Base-by-base conservation (phyloP, 1,139 yeast genomes). In the Diutina mesorugosa region DNA sequence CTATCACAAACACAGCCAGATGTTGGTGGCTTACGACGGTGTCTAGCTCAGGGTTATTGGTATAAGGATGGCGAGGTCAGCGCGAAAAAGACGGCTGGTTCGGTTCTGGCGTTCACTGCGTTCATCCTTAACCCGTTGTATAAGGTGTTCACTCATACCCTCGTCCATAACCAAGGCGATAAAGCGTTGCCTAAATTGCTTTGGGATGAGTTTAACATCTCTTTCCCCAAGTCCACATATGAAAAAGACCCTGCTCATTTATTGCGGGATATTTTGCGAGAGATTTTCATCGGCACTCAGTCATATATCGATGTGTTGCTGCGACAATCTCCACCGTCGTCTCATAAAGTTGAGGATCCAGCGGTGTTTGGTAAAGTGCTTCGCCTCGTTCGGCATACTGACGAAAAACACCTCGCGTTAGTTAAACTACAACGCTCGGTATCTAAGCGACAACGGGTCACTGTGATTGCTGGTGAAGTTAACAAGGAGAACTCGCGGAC, bases 31-130 rank as follows among this genome's bases (percentile, higher is more conserved):
- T 47, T 47, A 9, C 12, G 12, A 12, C 66, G 67, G 51, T 72
- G 83, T 57, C 67, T 90, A 46, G 91, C 98, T 97, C 97, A 96
- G 0, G 85, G 87, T 61, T 85, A 76, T 63, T 88, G 72, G 64
- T 71, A 82, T 57, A 65, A 72, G 0, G 66, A 66, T 0, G 63
- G 69, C 0, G 73, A 77, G 35, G 76, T 71, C 58, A 84, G 90
- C 62, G 68, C 78, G 0, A 67, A 68, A 21, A n/a, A 32, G 10
- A 5, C n/a, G 12, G 16, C 16, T 6, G 38, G 38, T 10, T 28
- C 51, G 10, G 29, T 32, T 10, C 53, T 38, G 18, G 28, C 18
- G 45, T 50, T 50, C 16, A 18, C 32, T 2, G 41, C 53, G 4
- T 50, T 50, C 32, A 50, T 93, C 9, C 71, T 90, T 18, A 83